A percentile compares a stretch with the other conserved stretches of the same genome.
Evolutionary conservation across 257 asterid genomes (phyloP).

Genomic region (Plantago elongata): DNA sequence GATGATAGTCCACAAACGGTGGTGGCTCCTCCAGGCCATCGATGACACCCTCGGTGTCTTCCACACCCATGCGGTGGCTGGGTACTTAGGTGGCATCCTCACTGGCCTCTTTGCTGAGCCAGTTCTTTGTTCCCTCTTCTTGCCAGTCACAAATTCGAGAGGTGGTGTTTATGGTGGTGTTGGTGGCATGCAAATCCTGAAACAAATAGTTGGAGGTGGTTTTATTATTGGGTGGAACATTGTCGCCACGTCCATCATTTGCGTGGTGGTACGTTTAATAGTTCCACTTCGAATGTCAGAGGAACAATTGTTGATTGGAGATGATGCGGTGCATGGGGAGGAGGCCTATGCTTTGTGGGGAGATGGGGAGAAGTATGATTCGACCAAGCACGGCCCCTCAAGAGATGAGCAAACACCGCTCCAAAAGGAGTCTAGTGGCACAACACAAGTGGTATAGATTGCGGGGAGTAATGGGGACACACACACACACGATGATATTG

Average conservation of each 20-base stretch:
- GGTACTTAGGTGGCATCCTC: slow-evolving; percentile 52
- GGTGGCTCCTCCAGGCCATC: slow-evolving; percentile 51
- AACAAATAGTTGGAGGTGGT: slow-evolving; percentile 57
- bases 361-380: slow-evolving; percentile 59
- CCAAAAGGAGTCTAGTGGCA: slow-evolving; percentile 32
- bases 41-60: slow-evolving; percentile 70
- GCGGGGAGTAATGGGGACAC: not conserved
- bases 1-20: slow-evolving; percentile 56
- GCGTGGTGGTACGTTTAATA: slow-evolving; percentile 31
- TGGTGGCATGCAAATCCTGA: slow-evolving; percentile 47
- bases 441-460: slow-evolving; percentile 36
- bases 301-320: slow-evolving; percentile 49
- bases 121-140: slow-evolving; percentile 43
- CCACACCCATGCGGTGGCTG: slow-evolving; percentile 72
- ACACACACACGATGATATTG: no score
- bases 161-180: slow-evolving; percentile 55
- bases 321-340: slow-evolving; percentile 71
- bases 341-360: slow-evolving; percentile 79
- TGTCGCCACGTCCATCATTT: slow-evolving; percentile 47
- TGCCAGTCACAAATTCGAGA: slow-evolving; percentile 55
- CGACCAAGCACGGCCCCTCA: slow-evolving; percentile 37
- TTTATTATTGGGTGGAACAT: slow-evolving; percentile 65
- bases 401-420: slow-evolving; percentile 27
- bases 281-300: slow-evolving; percentile 63
- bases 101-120: slow-evolving; percentile 67